Evolutionary conservation across 2,329 filamentous ascomycete species (phyloP), one percentile per base, ranked within the genome.

Genomic region (Sporothrix humicola): DNA sequence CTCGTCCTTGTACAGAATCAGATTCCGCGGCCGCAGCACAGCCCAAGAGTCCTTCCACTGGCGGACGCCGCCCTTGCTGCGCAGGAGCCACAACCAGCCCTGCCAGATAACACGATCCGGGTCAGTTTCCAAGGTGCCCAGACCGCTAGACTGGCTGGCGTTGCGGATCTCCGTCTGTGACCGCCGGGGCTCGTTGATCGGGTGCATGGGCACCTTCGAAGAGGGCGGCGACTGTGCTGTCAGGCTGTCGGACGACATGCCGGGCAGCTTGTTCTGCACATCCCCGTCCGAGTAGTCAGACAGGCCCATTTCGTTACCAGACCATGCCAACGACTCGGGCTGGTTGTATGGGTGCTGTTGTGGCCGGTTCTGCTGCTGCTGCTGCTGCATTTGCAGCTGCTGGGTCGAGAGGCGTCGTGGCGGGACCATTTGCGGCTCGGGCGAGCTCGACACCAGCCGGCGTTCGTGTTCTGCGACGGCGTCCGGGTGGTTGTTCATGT

Each of bases 41-140:
- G 92, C 92, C 96, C 96, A 98, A 74, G 94, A 87, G 78, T 94
- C 92, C 85, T 97, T 98, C 96, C 96, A 99, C 79, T 97, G 93
- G 65, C 92, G 90, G 72, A 99, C 86, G 9, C 94, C 94, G 26
- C 91, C 87, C 79, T 94, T 95, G 75, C 91, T 93, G 78, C 93
- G 94, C 73, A 98, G 88, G 75, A 94, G 90, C 81, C 93, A 92
- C 46, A 98, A 88, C 87, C 94, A 95, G 70, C 95, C 95, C 80
- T 98, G 94, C 88, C 93, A 97, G 61, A 98, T 88, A n/a, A 98
- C 92, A 37, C 95, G 91, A 80, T 97, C 95, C 0, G 92, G 90
- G 76, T 96, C 93, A 0, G 31, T 74, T 72, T 87, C 85, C 72
- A 91, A 87, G 17, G 17, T 71, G 54, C 70, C 71, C 76, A 85